Evolutionary conservation across 306 rosid species (phyloP), one percentile per base, ranked within the genome.

Genomic region (Prunus mongolica): DNA sequence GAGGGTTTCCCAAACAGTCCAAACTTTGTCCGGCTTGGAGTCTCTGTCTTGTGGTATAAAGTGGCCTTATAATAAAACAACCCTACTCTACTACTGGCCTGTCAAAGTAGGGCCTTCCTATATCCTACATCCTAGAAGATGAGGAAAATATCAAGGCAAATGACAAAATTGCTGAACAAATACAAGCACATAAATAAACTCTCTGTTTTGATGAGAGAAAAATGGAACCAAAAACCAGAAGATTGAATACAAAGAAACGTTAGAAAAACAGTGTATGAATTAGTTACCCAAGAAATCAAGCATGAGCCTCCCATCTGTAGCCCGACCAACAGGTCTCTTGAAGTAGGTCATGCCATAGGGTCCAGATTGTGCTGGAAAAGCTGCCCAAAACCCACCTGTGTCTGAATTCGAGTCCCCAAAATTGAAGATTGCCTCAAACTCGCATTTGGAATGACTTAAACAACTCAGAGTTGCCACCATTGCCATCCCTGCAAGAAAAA

Each of bases 361-460:
- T 19, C 80, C 83, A 22, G 88, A 63, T 34, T 88, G 82, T 6
- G 93, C 78, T 0, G 98, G 97, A 80, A 93, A 93, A 41, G 88
- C 93, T 4, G 98, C 87, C 87, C 77, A 61, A 62, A 84, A 90
- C 7, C 91, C 96, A 0, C 93, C 92, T 0, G 90, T 89, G 61
- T 91, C 91, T 2, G 92, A 83, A 77, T 91, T 91, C 19, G 92
- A 93, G 81, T 93, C 97, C 0, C 97, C 94, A 4, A 93, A 93
- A 76, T 89, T 93, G 82, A 93, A 93, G 24, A 93, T 87, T 8
- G 84, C 97, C 82, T 87, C 64, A n/a, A 91, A 87, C 4, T 86
- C 85, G 79, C 97, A 91, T 41, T 75, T 69, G 0, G 77, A 65
- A 7, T 76, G 20, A 50, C 78, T 54, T 34, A 58, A 50, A 27